Evolutionary conservation across 768 basidiomycete genomes (phyloP).

Genomic region (Mycena rebaudengoi): DNA sequence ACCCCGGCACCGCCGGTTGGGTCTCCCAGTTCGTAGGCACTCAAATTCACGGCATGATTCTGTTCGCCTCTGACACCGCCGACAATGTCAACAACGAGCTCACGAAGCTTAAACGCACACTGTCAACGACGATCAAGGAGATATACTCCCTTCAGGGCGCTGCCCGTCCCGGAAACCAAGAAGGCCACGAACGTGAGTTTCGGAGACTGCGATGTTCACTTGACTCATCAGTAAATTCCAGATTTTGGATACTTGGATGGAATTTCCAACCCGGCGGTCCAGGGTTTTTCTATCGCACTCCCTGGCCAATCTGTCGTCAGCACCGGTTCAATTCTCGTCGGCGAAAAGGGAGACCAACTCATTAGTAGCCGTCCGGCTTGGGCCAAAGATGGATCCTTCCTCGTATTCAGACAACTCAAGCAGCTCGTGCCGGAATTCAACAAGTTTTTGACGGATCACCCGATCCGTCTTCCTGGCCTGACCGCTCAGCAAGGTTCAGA

Average conservation of each 20-base stretch:
- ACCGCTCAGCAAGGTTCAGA: slow-evolving; percentile 51
- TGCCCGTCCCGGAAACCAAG: slow-evolving; percentile 29
- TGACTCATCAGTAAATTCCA: not conserved
- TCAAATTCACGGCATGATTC: not conserved
- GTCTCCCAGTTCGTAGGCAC: not conserved
- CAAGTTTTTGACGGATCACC: slow-evolving; percentile 51
- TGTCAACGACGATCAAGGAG: slow-evolving; percentile 18
- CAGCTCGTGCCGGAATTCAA: slow-evolving; percentile 62
- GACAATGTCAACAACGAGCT: not conserved
- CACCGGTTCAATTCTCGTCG: slow-evolving; percentile 25
- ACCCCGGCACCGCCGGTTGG: not conserved
- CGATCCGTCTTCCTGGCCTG: slow-evolving; percentile 46
- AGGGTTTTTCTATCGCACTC: slow-evolving; percentile 23
- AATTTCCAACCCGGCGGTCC: slow-evolving; percentile 12
- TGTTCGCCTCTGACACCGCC: not conserved
- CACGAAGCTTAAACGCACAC: not conserved
- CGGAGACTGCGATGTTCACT: no score
- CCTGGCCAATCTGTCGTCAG: slow-evolving; percentile 22
- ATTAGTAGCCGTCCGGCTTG: slow-evolving; percentile 18
- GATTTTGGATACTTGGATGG: slow-evolving; percentile 24
- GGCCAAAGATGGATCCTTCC: slow-evolving; percentile 39
- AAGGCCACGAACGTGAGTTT: slow-evolving; percentile 37
- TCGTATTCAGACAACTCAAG: slow-evolving; percentile 52
- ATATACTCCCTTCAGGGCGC: slow-evolving; percentile 20
- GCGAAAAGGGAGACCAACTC: slow-evolving; percentile 30